Evolutionary conservation across 2,329 filamentous ascomycete species (phyloP), one percentile per base, ranked within the genome.

Genomic region (Monilinia polystroma): DNA sequence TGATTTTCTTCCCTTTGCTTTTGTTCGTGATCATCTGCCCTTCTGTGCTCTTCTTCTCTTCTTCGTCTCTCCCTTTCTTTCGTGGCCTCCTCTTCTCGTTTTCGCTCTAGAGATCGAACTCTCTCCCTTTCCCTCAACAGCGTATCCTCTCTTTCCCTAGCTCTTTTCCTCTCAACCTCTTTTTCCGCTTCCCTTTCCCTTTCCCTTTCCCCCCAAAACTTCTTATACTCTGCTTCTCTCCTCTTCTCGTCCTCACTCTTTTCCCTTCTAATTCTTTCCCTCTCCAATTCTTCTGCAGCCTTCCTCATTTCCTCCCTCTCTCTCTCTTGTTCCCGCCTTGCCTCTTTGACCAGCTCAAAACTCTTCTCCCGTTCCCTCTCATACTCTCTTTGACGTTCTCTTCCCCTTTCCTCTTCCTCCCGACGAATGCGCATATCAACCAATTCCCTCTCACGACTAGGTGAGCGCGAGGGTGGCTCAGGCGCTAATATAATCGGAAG

Each of bases 351-450:
- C 23, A 38, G 20, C 16, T 66, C 47, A 16, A 60, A 60, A 4
- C 18, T 20, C 29, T 57, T 57, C 43, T 41, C 26, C 8, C 8
- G 29, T 3, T 64, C 63, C 16, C 26, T 23, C n/a, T 64, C 52
- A 64, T 29, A 57, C 3, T 51, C 47, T 29, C 35, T 58, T 35
- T 66, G 55, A 4, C 55, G 56, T 12, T 60, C 55, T 32, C 4
- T 52, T 35, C 54, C 54, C 4, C 45, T 45, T 20, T 62, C 64
- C n/a, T 66, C 64, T 45, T 66, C 49, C 18, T 66, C 64, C 8
- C 55, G 64, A 62, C n/a, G 56, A 35, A 53, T 53, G 18, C 55
- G 64, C 29, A 53, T 60, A 35, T 66, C 47, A 6, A 47, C 4
- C 23, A 62, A 10, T 43, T 32, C 64, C 26, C 49, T 59, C 3